Evolutionary conservation across 805 yeast species (phyloP), one percentile per base, ranked within the genome.

Genomic region (Ogataea polymorpha): DNA sequence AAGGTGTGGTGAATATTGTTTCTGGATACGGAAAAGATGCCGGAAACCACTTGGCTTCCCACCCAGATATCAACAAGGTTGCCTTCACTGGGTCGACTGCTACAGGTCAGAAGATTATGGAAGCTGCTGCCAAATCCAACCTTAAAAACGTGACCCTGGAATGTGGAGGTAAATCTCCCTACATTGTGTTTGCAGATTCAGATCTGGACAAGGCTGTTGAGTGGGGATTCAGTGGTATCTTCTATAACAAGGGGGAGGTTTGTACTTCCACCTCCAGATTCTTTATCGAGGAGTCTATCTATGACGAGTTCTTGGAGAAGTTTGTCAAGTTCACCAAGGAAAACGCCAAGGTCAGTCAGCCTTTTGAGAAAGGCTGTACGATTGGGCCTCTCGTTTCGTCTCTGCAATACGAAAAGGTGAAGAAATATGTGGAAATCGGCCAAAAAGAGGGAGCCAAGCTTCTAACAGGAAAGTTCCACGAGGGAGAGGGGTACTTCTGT

Each of bases 51-150:
- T 73, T 84, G 49, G 71, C 84, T 34, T 67, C 70, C 45, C 90
- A 84, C 62, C 80, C 78, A 47, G 74, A 68, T 50, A 74, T 84
- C 50, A 77, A 78, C 58, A 84, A 84, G 65, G 71, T 83, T 54
- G 87, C 90, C 4, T 84, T 84, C 67, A 84, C 93, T 36, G 93
- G 93, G 53, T 83, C 91, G 20, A 84, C 91, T 28, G 77, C 75
- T 39, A 74, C 83, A 41, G 93, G 93, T 63, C 78, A 78, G 61
- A 68, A 65, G 55, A 80, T 84, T 49, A 82, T 83, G 79, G 72
- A 74, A 53, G 71, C 74, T 51, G 85, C 88, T 53, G 82, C 87
- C 8, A 71, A 55, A 58, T 51, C 59, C 9, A 75, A 75, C 60
- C 60, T 76, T 59, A 77, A 77, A 58, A 77, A 77, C 26, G 80